Percentiles rank a stretch among this genome's conserved stretches.
Evolutionary conservation across 225 moss, liverwort and hornwort species (phyloP).

Genomic region (Lunularia cruciata): DNA sequence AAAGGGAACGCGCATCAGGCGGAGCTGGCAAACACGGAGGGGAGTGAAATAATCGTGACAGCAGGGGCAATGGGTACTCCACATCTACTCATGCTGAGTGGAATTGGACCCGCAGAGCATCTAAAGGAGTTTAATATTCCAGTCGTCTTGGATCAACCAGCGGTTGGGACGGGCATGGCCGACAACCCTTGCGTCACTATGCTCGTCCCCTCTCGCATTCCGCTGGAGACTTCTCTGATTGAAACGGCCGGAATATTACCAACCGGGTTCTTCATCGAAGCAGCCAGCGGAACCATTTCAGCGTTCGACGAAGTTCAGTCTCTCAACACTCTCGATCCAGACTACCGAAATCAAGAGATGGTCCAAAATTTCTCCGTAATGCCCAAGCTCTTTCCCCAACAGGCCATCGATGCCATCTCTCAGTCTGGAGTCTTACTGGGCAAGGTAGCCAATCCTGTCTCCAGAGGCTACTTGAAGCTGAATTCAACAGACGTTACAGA

Average conservation of each 20-base stretch:
- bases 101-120: slow-evolving; percentile 56
- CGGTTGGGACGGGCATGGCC: slow-evolving; percentile 61
- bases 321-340: slow-evolving; percentile 53
- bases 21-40: slow-evolving; percentile 26
- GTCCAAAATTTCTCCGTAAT: slow-evolving; percentile 40
- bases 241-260: slow-evolving; percentile 55
- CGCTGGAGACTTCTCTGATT: slow-evolving; percentile 60
- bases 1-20: slow-evolving; percentile 52
- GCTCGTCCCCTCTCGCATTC: slow-evolving; percentile 55
- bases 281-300: slow-evolving; percentile 47
- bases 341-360: slow-evolving; percentile 46
- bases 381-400: slow-evolving; percentile 34
- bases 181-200: slow-evolving; percentile 70
- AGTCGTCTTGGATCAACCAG: slow-evolving; percentile 48
- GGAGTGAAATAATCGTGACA: slow-evolving; percentile 57
- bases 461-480: slow-evolving; percentile 52
- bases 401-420: slow-evolving; percentile 28
- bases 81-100: slow-evolving; percentile 72
- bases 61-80: slow-evolving; percentile 80
- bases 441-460: slow-evolving; percentile 60
- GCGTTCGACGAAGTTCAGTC: slow-evolving; percentile 45
- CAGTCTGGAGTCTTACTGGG: slow-evolving; percentile 67
- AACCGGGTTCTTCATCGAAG: slow-evolving; percentile 65
- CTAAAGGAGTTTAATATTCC: slow-evolving; percentile 53
- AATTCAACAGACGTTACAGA: slow-evolving; percentile 45